Evolutionary conservation across 345 rosid genomes (phyloP), one percentile per base, ranked within the genome.

Genomic region (Punica granatum): DNA sequence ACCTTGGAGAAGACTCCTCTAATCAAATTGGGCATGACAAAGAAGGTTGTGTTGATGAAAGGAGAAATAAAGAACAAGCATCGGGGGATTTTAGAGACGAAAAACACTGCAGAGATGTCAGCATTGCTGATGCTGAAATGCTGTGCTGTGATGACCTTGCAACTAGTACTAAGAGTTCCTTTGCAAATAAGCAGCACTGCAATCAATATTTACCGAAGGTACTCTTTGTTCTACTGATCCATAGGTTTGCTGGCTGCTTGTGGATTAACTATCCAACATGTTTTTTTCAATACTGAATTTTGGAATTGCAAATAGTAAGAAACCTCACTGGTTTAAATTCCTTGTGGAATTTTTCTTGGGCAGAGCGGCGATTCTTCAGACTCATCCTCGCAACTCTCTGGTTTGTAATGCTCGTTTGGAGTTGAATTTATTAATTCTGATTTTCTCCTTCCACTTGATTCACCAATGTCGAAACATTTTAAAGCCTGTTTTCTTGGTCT

Each of bases 351-450:
- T 34, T 51, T 28, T 19, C 21, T 4, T n/a, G 26, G 49, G 68
- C 76, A 79, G 89, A 41, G 72, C 35, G 67, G 63, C 63, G 77
- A 79, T 70, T 76, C 37, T 19, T 64, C 72, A 18, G 63, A 66
- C 32, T 67, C 67, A 39, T 69, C 72, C 12, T 73, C 81, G 21
- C 72, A 67, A 6, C 76, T 72, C 72, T 80, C 85, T 74, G 89
- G 89, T 88, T 66, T 42, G 66, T 59, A 5, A 39, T 62, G 53
- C 69, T 46, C 53, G 7, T 46, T 46, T 2, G 7, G 23, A 53
- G 14, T 25, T 53, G 31, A 23, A 53, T 8, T 8, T 9, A 1
- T 25, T 5, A 9, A 7, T 25, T 23, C 21, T 23, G 8, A 25
- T 16, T 1, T 21, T 64, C 51, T 41, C 67, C 33, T 34, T 62